Evolutionary conservation across 805 yeast genomes (phyloP).

Genomic region (Candida nanaspora): DNA sequence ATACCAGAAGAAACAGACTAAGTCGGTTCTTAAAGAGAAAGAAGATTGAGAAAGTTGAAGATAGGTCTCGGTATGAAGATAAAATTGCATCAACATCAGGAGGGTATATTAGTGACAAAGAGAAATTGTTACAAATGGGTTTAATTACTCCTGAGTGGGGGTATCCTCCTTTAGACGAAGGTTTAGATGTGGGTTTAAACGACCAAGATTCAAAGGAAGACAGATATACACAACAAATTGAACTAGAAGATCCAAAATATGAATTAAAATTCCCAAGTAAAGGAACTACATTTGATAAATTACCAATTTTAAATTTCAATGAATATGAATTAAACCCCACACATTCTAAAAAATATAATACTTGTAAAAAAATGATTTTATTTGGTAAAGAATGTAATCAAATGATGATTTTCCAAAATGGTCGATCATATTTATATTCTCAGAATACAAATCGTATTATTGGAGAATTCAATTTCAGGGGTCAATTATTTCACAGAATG

Average conservation of each 20-base stretch:
- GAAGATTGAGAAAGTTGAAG: no score
- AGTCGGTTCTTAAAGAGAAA: no score
- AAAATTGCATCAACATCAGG: no score
- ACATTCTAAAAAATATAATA: conserved; percentile 1
- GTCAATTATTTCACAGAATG: conserved; percentile 5
- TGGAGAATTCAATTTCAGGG: conserved; percentile 4
- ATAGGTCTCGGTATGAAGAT: no score
- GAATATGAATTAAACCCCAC: conserved; percentile 5
- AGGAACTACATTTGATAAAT: background rate
- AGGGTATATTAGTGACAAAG: background rate
- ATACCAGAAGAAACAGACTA: no score
- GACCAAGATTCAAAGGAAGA: no score
- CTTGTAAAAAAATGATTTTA: background rate
- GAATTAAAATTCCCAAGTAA: background rate
- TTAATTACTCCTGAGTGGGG: background rate
- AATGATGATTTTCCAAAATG: conserved; percentile 5
- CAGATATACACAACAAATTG: no score
- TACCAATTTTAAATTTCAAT: conserved; percentile 5
- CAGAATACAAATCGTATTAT: background rate
- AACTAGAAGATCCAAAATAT: background rate
- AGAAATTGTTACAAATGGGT: background rate
- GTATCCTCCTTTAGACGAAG: background rate
- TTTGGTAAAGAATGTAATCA: no score
- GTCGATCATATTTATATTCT: conserved; percentile 5
- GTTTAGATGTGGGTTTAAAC: no score